phyloP scores from a whole-genome alignment of 2,329 filamentous ascomycete genomes.

The Xylariaceae sp. region DNA sequence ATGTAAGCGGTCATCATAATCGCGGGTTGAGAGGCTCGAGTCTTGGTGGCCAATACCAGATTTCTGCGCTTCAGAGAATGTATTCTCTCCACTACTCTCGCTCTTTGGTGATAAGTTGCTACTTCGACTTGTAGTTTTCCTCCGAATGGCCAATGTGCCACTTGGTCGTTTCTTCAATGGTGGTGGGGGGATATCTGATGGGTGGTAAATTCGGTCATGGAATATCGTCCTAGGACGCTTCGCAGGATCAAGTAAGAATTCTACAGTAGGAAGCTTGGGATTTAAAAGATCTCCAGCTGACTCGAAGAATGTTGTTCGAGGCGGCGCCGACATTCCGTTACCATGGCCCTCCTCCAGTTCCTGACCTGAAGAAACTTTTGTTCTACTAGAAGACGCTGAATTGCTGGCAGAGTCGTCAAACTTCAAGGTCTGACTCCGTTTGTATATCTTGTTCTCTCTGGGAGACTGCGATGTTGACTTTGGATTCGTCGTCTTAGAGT shows the following conservation, averaged over 20 bases:
- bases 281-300: conserved; percentile 91
- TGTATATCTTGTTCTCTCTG: conserved; percentile 74
- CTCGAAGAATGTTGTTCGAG: conserved; percentile 92
- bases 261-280: conserved; percentile 80
- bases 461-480: conserved; percentile 48
- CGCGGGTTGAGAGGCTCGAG: conserved; percentile 50
- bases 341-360: conserved; percentile 51
- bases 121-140: conserved; percentile 37
- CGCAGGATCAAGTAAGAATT: conserved; percentile 84
- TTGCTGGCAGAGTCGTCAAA: conserved; percentile 46
- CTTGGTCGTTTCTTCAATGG: conserved; percentile 64
- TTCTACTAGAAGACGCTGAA: conserved; percentile 43
- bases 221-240: conserved; percentile 89
- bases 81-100: conserved; percentile 44
- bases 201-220: conserved; percentile 94
- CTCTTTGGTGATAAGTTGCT: conserved; percentile 33
- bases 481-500: conserved; percentile 51
- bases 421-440: conserved; percentile 76
- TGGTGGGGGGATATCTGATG: conserved; percentile 86
- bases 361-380: conserved; percentile 56
- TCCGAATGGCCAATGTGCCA: conserved; percentile 42
- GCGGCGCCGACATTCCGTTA: conserved; percentile 70
- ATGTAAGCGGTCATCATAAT: conserved; percentile 59
- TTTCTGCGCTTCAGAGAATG: conserved; percentile 39
- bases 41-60: conserved; percentile 49